A percentile compares a stretch with the other conserved stretches of the same genome.
Conservation (phyloP, 805 yeast genomes). For the Metschnikowia dekortorum region DNA sequence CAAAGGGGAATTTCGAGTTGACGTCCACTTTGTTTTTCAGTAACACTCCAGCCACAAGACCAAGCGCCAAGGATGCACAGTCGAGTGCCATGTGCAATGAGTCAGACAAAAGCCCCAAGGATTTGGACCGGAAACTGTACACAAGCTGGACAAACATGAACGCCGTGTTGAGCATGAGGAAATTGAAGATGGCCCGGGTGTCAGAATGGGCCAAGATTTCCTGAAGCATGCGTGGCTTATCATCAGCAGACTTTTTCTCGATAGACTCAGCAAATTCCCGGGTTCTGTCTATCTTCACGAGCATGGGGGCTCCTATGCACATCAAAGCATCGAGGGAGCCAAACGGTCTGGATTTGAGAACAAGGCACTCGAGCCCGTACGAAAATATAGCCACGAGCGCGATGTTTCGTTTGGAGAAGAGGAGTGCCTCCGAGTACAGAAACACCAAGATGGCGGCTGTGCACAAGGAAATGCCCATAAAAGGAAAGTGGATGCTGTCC, state of each 20-base stretch:
- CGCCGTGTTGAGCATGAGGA: conserved; percentile 76
- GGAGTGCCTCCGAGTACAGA: conserved; percentile 7
- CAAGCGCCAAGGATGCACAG: conserved; percentile 85
- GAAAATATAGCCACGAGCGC: conserved; percentile 10
- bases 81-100: conserved; percentile 96
- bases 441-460: conserved; percentile 12
- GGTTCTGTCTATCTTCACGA: conserved; percentile 10
- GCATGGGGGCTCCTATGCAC: conserved; percentile 9
- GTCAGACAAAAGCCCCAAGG: conserved; percentile 86
- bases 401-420: conserved; percentile 8
- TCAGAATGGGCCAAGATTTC: conserved; percentile 45
- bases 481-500: conserved; percentile 6
- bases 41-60: conserved; percentile 74
- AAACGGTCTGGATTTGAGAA: conserved; percentile 7
- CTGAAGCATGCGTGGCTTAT: conserved; percentile 20
- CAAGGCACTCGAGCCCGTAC: conserved; percentile 14
- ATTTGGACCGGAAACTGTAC: conserved; percentile 88
- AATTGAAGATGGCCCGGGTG: conserved; percentile 85
- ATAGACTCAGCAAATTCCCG: background rate
- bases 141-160: conserved; percentile 93
- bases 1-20: conserved; percentile 77
- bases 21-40: conserved; percentile 42
- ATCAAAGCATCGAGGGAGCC: conserved; percentile 5
- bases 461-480: conserved; percentile 13
- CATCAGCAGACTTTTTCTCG: background rate